phyloP scores from a whole-genome alignment of 1,284 basidiomycete genomes.

The Sporisorium reilianum region DNA sequence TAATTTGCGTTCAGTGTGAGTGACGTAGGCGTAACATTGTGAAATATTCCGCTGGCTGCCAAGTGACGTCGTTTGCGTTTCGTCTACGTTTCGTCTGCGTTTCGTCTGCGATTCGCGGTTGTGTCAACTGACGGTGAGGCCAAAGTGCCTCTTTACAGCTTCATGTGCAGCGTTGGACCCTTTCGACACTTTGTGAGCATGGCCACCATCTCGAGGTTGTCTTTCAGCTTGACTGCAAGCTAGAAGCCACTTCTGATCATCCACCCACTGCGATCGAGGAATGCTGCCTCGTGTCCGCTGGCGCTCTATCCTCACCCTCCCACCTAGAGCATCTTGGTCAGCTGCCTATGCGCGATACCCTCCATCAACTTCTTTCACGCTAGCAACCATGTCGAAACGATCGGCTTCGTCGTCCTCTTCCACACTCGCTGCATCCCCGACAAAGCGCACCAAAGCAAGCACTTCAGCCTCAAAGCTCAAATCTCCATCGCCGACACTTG shows the following conservation, averaged over 20 bases:
- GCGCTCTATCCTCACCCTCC: neutral
- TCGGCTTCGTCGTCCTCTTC: neutral
- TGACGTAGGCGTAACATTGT: slow-evolving; percentile 8
- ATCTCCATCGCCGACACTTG: neutral
- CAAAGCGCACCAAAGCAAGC: slow-evolving; percentile 8
- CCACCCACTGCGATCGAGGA: no score
- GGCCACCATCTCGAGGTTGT: neutral
- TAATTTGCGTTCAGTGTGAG: neutral
- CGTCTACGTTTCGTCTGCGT: neutral
- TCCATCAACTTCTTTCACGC: neutral
- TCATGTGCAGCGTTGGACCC: slow-evolving; percentile 5
- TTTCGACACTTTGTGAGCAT: neutral
- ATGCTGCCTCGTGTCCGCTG: neutral
- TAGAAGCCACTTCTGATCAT: no score
- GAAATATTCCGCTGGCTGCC: neutral
- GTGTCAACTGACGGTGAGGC: slow-evolving; percentile 16
- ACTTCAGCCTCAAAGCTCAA: neutral
- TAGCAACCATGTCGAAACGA: slow-evolving; percentile 23
- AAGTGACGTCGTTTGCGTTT: slow-evolving; percentile 4
- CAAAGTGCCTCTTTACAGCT: slow-evolving; percentile 3
- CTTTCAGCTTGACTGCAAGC: neutral
- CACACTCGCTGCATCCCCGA: neutral
- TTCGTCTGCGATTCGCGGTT: neutral
- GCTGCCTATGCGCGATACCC: neutral
- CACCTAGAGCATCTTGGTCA: neutral